Evolutionary conservation across 257 asterid species (phyloP), one percentile per base, ranked within the genome.

Genomic region (Solanum ahanhuiri): DNA sequence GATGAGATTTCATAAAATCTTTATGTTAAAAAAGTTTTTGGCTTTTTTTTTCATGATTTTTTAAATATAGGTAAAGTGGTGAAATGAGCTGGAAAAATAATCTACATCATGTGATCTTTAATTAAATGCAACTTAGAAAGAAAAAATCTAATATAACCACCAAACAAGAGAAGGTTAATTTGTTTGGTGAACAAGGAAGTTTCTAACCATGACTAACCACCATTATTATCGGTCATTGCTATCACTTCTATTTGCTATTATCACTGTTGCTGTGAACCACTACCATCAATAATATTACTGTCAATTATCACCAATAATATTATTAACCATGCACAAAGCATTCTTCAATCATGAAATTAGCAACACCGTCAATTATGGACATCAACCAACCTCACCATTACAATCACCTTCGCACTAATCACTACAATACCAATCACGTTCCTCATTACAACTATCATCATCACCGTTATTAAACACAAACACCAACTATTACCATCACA

Each of bases 61-160:
- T 43, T 77, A 4, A 43, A 6, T 23, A 77, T 77, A 15, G 43
- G 2, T 17, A 45, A 45, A 79, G 41, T 45, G 41, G 66, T 79
- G 39, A 4, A 17, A 9, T 79, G 41, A 45, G 66, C 41, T 79
- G 84, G 41, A 79, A 79, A 45, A 79, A 4, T 79, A 79, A 79
- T 79, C 66, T 7, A 79, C 3, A 15, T 51, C 84, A 25, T 79
- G 41, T 79, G 66, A 79, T 45, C 39, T 51, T 45, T 45, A 15
- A 79, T 45, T 79, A 79, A 79, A 2, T 66, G 23, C 34, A 60
- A 15, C n/a, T 70, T 41, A 2, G 37, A 10, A 43, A n/a, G 23
- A 43, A 77, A 77, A 0, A 12, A 23, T 76, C 60, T 76, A 76
- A 37, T 5, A 12, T 11, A 35, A 35, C 31, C 70, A 63, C 31